Conservation (phyloP, 2,329 filamentous ascomycete genomes). For the Aspergillus tubingensis region DNA sequence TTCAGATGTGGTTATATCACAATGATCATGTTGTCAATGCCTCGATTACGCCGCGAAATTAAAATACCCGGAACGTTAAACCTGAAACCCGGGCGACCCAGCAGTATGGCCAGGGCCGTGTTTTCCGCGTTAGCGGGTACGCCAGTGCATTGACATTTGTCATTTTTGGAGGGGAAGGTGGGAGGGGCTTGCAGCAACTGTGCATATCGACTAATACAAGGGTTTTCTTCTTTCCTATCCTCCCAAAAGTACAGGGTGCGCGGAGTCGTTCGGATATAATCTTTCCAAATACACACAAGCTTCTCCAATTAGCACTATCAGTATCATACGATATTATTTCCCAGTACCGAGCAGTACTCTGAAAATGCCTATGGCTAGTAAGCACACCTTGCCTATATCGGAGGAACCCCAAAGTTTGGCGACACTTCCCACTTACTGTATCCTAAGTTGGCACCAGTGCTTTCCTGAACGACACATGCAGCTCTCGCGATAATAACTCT, state of each 20-base stretch:
- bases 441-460: no score
- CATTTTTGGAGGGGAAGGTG: constrained; percentile 7
- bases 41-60: neutral
- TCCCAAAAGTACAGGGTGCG: neutral
- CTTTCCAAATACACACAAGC: neutral
- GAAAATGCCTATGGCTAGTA: neutral
- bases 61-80: constrained; percentile 18
- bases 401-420: neutral
- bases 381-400: neutral
- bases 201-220: neutral
- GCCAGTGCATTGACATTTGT: constrained; percentile 20
- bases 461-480: neutral
- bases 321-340: neutral
- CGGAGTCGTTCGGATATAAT: neutral
- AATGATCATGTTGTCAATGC: neutral
- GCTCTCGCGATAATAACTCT: neutral
- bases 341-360: no score
- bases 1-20: neutral
- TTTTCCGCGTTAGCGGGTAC: constrained; percentile 30
- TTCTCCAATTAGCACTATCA: neutral
- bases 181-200: constrained; percentile 12
- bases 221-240: neutral
- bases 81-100: constrained; percentile 31
- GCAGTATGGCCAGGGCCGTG: constrained; percentile 31
- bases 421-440: no score